Percentiles rank a stretch among this genome's conserved stretches.
Evolutionary conservation across 2,329 filamentous ascomycete genomes (phyloP).

Genomic region (Sphaerulina musiva): DNA sequence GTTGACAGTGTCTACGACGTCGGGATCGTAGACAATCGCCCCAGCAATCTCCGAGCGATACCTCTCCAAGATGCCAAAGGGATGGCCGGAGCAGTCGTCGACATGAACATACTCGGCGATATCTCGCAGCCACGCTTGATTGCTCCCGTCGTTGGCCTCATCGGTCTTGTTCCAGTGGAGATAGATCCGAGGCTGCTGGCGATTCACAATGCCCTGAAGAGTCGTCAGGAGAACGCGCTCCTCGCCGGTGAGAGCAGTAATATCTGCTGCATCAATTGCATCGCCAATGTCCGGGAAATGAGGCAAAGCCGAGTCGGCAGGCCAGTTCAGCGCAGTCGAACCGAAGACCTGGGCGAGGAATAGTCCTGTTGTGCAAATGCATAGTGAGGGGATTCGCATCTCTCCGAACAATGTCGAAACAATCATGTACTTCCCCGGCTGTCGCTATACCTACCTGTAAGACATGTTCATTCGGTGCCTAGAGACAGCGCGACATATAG

Average conservation of each 20-base stretch:
- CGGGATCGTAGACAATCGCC: neutral
- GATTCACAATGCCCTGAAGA: constrained; percentile 6
- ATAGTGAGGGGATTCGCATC: no score
- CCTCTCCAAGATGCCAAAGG: constrained; percentile 1
- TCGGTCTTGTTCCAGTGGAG: constrained; percentile 5
- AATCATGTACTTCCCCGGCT: no score
- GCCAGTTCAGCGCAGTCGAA: neutral
- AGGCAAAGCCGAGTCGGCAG: neutral
- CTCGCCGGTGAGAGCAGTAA: neutral
- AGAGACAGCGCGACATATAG: no score
- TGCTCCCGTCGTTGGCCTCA: neutral
- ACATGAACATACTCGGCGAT: neutral
- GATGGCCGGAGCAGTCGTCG: neutral
- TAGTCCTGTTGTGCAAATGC: no score
- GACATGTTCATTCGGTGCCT: no score
- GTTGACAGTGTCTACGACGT: constrained; percentile 4
- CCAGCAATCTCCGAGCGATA: neutral
- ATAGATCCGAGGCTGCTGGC: constrained; percentile 5
- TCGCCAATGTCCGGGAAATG: neutral
- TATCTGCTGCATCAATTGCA: neutral
- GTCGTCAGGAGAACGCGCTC: neutral
- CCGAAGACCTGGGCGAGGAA: no score
- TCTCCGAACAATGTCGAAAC: no score
- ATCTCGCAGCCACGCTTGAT: constrained; percentile 1
- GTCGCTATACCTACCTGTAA: no score